Percentiles rank a stretch among this genome's conserved stretches.
These are phyloP conservation scores for Eutrema heterophyllum DNA, from an alignment of 345 rosid species.

Conservation along the genomic window DNA sequence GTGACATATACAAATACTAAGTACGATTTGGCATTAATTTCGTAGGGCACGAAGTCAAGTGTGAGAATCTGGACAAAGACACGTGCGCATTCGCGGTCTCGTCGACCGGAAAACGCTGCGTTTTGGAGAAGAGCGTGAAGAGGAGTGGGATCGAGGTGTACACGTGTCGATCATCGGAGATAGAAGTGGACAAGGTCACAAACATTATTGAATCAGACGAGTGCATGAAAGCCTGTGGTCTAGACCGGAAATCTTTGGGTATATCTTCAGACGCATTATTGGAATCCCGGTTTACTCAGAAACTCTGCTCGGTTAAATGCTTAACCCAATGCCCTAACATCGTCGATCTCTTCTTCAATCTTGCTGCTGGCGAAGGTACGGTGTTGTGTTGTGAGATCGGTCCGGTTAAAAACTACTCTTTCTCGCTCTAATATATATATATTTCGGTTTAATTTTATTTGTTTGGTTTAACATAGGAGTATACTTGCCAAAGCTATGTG, in stretches of 20 bases:
- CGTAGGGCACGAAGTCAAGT: slow-evolving; percentile 42
- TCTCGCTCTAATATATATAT: background rate
- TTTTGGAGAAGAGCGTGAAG: slow-evolving; percentile 58
- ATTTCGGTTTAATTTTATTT: background rate
- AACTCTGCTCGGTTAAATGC: slow-evolving; percentile 76
- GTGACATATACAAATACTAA: background rate
- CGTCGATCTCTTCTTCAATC: slow-evolving; percentile 80
- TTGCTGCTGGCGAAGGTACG: slow-evolving; percentile 91
- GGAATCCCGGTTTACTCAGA: slow-evolving; percentile 49
- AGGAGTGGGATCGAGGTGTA: slow-evolving; percentile 56
- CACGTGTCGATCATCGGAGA: slow-evolving; percentile 62
- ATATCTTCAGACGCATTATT: slow-evolving; percentile 84
- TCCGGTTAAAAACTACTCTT: background rate
- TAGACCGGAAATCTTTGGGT: slow-evolving; percentile 69
- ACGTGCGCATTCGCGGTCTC: slow-evolving; percentile 73
- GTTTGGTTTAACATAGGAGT: slow-evolving; percentile 42
- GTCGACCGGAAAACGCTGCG: slow-evolving; percentile 69
- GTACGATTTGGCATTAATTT: background rate
- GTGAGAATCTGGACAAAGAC: slow-evolving; percentile 54
- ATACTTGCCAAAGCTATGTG: slow-evolving; percentile 72
- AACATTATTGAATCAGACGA: slow-evolving; percentile 64
- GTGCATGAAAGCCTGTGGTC: slow-evolving; percentile 66
- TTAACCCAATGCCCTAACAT: slow-evolving; percentile 67
- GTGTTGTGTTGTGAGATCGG: background rate
- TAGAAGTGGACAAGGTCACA: slow-evolving; percentile 55